Conservation (phyloP, 441 rosid genomes). For the Arabidopsis hybrid region DNA sequence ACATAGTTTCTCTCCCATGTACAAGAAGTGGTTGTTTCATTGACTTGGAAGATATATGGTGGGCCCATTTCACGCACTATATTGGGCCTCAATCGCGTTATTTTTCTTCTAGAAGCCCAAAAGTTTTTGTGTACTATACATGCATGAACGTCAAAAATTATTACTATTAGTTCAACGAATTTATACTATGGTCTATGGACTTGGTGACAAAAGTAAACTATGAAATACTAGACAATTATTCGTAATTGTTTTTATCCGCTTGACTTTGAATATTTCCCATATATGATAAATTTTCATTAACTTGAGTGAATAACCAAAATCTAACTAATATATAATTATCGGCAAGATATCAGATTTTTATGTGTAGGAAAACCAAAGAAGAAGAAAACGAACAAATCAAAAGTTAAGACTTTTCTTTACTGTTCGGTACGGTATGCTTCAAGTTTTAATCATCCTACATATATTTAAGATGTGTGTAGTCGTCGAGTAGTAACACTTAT, state of each 20-base stretch:
- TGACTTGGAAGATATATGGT: slow-evolving; percentile 36
- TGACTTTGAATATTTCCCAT: background rate
- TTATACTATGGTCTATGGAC: background rate
- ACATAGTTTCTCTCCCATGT: slow-evolving; percentile 17
- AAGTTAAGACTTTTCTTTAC: background rate
- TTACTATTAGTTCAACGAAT: slow-evolving; percentile 6
- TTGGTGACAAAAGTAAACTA: slow-evolving; percentile 5
- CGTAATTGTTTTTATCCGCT: background rate
- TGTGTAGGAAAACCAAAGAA: background rate
- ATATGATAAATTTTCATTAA: background rate
- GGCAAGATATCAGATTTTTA: background rate
- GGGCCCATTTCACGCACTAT: slow-evolving; percentile 30
- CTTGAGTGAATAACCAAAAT: background rate
- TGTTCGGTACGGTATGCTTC: no score
- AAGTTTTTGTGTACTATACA: background rate
- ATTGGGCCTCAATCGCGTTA: slow-evolving; percentile 35
- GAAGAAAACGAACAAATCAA: background rate
- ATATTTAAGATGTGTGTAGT: no score
- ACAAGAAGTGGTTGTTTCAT: slow-evolving; percentile 38
- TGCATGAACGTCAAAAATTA: slow-evolving; percentile 13
- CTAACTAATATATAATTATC: background rate
- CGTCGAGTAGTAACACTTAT: no score
- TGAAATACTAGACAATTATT: slow-evolving; percentile 6
- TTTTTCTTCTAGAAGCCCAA: slow-evolving; percentile 42
- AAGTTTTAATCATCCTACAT: no score